Evolutionary conservation across 345 rosid genomes (phyloP).

Genomic region (Hibiscus mutabilis): DNA sequence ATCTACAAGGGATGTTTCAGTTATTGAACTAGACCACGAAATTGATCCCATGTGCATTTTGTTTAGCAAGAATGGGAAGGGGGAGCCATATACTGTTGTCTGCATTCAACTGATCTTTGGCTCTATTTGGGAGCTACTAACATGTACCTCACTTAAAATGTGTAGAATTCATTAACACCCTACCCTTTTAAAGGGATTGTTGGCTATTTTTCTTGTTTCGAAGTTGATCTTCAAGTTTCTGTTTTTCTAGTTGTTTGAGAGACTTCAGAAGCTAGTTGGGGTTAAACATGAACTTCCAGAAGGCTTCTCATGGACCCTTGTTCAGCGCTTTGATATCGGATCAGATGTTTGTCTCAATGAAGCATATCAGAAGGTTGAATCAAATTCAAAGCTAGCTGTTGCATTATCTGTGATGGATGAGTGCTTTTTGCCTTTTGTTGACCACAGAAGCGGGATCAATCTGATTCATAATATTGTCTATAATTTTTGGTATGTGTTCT

Average conservation of each 20-base stretch:
- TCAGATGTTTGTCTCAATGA: slow-evolving; percentile 43
- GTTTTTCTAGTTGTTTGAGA: slow-evolving; percentile 44
- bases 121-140: too few relatives aligned
- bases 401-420: slow-evolving; percentile 88
- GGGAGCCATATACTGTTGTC: not conserved
- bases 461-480: slow-evolving; percentile 82
- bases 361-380: slow-evolving; percentile 47
- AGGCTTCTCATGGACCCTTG: slow-evolving; percentile 77
- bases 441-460: slow-evolving; percentile 86
- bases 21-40: not conserved
- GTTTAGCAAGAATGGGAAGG: not conserved
- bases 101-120: not conserved
- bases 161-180: too few relatives aligned
- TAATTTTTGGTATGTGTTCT: slow-evolving; percentile 65
- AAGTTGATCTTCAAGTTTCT: not conserved
- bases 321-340: slow-evolving; percentile 54
- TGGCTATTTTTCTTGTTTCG: not conserved
- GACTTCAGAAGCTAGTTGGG: slow-evolving; percentile 61
- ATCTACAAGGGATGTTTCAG: not conserved
- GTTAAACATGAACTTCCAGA: slow-evolving; percentile 73
- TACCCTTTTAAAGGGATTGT: not conserved
- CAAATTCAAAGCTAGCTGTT: slow-evolving; percentile 85
- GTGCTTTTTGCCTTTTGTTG: slow-evolving; percentile 82
- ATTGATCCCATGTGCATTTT: not conserved
- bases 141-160: too few relatives aligned